These are phyloP conservation scores for Dissophora globulifera DNA, from an alignment of 192 early-diverging fungal species.

Conservation along the genomic window DNA sequence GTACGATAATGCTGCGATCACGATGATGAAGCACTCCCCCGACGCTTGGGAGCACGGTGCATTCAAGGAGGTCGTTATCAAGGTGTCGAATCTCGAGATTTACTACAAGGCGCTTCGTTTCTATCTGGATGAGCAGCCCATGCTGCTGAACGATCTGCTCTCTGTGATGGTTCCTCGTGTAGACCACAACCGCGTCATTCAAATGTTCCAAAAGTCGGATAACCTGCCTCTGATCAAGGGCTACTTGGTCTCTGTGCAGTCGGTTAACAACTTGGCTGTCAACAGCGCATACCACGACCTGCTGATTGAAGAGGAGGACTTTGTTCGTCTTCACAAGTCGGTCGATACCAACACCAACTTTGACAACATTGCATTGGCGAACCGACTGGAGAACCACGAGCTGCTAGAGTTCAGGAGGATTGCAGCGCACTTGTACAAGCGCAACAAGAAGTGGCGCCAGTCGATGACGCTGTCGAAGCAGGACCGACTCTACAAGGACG, in stretches of 20 bases:
- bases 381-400: constrained; percentile 95
- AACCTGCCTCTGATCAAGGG: constrained; percentile 97
- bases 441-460: constrained; percentile 96
- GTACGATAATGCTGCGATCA: constrained; percentile 95
- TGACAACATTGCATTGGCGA: constrained; percentile 91
- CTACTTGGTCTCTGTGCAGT: constrained; percentile 95
- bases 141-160: constrained; percentile 93
- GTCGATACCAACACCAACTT: constrained; percentile 96
- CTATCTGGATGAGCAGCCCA: constrained; percentile 96
- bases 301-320: constrained; percentile 98
- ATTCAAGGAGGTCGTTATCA: constrained; percentile 98
- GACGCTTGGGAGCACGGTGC: constrained; percentile 96
- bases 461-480: constrained; percentile 96
- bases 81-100: constrained; percentile 96
- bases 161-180: constrained; percentile 88
- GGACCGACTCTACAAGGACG: constrained; percentile 97
- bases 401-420: constrained; percentile 98
- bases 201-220: constrained; percentile 98
- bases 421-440: constrained; percentile 95
- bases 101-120: constrained; percentile 98
- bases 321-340: constrained; percentile 90
- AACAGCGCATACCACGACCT: constrained; percentile 97
- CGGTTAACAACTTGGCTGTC: constrained; percentile 93
- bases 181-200: constrained; percentile 97
- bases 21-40: constrained; percentile 95